Percentiles rank a stretch among this genome's conserved stretches.
Evolutionary conservation across 73 alveolate species (phyloP).

Genomic region (Paramecium pentaurelia): DNA sequence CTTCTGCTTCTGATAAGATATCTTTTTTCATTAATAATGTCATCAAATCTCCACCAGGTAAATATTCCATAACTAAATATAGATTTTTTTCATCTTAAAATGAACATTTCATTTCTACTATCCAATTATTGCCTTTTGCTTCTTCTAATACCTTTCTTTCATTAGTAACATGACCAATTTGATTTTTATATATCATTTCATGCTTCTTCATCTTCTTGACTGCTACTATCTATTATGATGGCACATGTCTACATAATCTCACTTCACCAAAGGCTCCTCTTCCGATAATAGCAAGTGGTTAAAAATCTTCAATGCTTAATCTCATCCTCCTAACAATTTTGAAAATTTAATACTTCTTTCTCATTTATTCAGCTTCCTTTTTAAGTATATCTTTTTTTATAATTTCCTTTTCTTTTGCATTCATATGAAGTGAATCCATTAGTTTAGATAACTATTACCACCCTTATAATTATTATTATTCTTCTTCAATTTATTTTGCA

Average conservation of each 20-base stretch:
- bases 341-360: constrained; percentile 55
- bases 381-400: constrained; percentile 66
- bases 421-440: constrained; percentile 62
- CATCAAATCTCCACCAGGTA: constrained; percentile 85
- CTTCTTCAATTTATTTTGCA: constrained; percentile 39
- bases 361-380: constrained; percentile 68
- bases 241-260: constrained; percentile 69
- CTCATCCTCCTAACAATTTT: not conserved
- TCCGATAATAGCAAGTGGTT: not conserved
- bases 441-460: constrained; percentile 61
- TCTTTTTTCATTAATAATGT: constrained; percentile 65
- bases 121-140: constrained; percentile 61
- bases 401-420: constrained; percentile 54
- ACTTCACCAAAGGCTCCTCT: constrained; percentile 62
- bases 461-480: constrained; percentile 1
- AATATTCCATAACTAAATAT: constrained; percentile 80
- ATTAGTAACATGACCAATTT: constrained; percentile 73
- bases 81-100: constrained; percentile 78
- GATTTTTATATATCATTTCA: constrained; percentile 72
- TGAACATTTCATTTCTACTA: constrained; percentile 54
- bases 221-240: constrained; percentile 71
- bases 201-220: constrained; percentile 75
- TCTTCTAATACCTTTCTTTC: constrained; percentile 71
- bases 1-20: constrained; percentile 53
- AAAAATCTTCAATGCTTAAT: constrained; percentile 70